These are phyloP conservation scores for Microthlaspi erraticum DNA, from an alignment of 345 rosid genomes.

Conservation along the genomic window DNA sequence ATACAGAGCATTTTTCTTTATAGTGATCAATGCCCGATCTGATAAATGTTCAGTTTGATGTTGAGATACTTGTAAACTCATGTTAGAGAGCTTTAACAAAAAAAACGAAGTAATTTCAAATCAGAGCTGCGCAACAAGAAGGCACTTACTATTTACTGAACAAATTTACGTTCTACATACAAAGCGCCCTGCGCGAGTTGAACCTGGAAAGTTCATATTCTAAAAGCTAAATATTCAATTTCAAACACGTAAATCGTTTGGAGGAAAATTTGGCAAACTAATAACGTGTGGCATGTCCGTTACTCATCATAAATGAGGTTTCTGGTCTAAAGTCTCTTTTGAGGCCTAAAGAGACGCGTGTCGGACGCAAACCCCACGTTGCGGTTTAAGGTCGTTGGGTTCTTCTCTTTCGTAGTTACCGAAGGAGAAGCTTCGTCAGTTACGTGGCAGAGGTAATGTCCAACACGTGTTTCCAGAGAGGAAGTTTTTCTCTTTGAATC, in stretches of 20 bases:
- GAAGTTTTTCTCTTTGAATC: background rate
- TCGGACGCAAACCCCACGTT: conserved; percentile 36
- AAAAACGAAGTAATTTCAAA: background rate
- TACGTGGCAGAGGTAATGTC: background rate
- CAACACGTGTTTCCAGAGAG: conserved; percentile 21
- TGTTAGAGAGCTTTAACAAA: too few relatives aligned
- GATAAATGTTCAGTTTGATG: background rate
- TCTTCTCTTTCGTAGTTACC: conserved; percentile 32
- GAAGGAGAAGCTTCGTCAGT: conserved; percentile 11
- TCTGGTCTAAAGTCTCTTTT: conserved; percentile 21
- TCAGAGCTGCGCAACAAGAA: background rate
- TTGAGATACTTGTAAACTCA: too few relatives aligned
- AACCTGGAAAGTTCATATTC: background rate
- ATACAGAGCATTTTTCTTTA: background rate
- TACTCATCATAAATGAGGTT: conserved; percentile 19
- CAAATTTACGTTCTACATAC: background rate
- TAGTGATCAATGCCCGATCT: conserved; percentile 19
- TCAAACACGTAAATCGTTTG: background rate
- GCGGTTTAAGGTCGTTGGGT: conserved; percentile 20
- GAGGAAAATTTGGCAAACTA: conserved; percentile 15
- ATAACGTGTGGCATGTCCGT: conserved; percentile 12
- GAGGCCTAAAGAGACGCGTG: conserved; percentile 33
- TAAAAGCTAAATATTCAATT: background rate
- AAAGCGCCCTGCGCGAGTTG: conserved; percentile 2
- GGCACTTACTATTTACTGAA: too few relatives aligned